Evolutionary conservation across 192 early-diverging fungal genomes (phyloP).

Genomic region (Umbelopsis sp.): DNA sequence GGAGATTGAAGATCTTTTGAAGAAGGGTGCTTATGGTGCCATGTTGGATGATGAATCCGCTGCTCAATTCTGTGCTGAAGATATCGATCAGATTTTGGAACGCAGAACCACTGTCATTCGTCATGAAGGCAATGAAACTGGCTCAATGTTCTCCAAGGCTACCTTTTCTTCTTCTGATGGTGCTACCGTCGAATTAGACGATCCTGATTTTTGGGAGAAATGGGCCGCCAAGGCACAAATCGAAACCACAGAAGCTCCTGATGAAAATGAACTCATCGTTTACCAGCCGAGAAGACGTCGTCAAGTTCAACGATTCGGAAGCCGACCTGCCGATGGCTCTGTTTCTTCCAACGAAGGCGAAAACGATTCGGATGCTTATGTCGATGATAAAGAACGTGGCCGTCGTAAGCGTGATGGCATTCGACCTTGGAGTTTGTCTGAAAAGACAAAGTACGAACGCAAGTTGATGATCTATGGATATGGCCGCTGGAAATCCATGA

Average conservation of each 20-base stretch:
- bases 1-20: constrained; percentile 83
- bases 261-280: constrained; percentile 66
- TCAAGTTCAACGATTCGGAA: constrained; percentile 58
- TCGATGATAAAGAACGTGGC: constrained; percentile 39
- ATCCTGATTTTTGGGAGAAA: constrained; percentile 91
- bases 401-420: constrained; percentile 41
- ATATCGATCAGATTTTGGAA: constrained; percentile 84
- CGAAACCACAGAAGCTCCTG: constrained; percentile 54
- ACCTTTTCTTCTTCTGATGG: constrained; percentile 60
- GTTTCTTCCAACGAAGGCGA: constrained; percentile 48
- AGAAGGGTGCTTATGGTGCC: constrained; percentile 89
- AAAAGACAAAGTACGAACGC: constrained; percentile 58
- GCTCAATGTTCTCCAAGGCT: constrained; percentile 88
- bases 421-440: constrained; percentile 54
- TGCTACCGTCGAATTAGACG: constrained; percentile 74
- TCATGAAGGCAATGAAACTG: constrained; percentile 68
- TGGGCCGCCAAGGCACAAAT: constrained; percentile 78
- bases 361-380: constrained; percentile 51
- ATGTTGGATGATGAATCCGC: constrained; percentile 81
- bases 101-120: constrained; percentile 76
- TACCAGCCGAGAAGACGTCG: constrained; percentile 68
- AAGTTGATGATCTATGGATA: constrained; percentile 67
- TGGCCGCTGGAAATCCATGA: constrained; percentile 67
- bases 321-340: constrained; percentile 36
- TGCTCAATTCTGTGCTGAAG: constrained; percentile 80